Percentiles rank a stretch among this genome's conserved stretches.
Evolutionary conservation across 306 rosid species (phyloP).

Genomic region (Rosa multiflora): DNA sequence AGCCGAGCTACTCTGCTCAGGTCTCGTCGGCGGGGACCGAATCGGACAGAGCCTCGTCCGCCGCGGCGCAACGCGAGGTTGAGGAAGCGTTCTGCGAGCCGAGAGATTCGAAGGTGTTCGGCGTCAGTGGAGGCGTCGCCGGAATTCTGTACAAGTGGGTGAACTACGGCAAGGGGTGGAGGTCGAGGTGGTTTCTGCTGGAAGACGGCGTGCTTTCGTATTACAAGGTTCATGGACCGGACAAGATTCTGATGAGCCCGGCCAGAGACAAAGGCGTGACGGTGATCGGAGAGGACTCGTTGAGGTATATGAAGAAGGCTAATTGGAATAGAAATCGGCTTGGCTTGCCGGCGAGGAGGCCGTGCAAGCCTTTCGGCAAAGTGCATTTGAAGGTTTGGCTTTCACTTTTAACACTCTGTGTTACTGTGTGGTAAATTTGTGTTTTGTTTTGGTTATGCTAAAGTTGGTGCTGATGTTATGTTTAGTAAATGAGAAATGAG

Average conservation of each 20-base stretch:
- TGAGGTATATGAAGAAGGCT: conserved; percentile 67
- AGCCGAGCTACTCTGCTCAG: conserved; percentile 56
- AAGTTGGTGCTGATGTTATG: background rate
- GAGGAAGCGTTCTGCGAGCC: conserved; percentile 49
- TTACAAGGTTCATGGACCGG: conserved; percentile 97
- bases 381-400: conserved; percentile 91
- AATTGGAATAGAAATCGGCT: conserved; percentile 65
- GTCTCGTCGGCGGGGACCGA: conserved; percentile 58
- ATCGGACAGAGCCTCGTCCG: conserved; percentile 43
- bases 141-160: conserved; percentile 98
- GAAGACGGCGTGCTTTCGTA: conserved; percentile 98
- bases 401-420: background rate
- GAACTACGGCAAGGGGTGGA: conserved; percentile 97
- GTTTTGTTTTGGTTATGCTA: background rate
- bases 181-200: conserved; percentile 90
- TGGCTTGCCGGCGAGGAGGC: conserved; percentile 32
- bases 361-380: conserved; percentile 92
- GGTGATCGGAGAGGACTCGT: conserved; percentile 87
- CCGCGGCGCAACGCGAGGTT: conserved; percentile 37
- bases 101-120: conserved; percentile 63
- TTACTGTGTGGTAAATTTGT: background rate
- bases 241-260: conserved; percentile 81
- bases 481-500: conserved; percentile 1
- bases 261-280: conserved; percentile 72
- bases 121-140: no score